Evolutionary conservation across 2,329 filamentous ascomycete genomes (phyloP).

Genomic region (Pestalotiopsis sp.): DNA sequence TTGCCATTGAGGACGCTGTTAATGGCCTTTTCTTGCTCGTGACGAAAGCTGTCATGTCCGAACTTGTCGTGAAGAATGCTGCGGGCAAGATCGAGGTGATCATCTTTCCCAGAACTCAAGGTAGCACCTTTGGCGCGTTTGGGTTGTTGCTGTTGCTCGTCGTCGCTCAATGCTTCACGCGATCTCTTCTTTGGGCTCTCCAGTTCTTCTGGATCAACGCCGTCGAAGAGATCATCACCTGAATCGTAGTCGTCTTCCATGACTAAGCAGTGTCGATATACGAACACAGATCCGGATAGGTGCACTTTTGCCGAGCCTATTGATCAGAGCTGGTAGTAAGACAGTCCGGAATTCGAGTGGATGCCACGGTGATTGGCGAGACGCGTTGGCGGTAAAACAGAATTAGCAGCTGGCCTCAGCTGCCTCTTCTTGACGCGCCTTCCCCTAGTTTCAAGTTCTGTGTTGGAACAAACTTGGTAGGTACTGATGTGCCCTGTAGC

Average conservation of each 20-base stretch:
- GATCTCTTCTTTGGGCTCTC: slow-evolving; percentile 16
- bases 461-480: too few relatives aligned
- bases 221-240: slow-evolving; percentile 36
- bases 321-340: background rate
- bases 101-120: background rate
- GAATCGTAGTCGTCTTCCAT: slow-evolving; percentile 36
- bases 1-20: slow-evolving; percentile 37
- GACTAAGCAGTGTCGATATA: background rate
- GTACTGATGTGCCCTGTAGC: too few relatives aligned
- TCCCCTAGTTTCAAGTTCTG: too few relatives aligned
- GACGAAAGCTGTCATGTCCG: slow-evolving; percentile 41
- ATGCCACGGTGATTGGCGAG: background rate
- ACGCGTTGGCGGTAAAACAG: background rate
- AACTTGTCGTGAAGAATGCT: slow-evolving; percentile 41
- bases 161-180: background rate
- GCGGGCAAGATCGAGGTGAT: slow-evolving; percentile 20
- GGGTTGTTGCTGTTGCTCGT: background rate
- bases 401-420: background rate
- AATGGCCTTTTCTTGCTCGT: slow-evolving; percentile 48
- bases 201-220: slow-evolving; percentile 24
- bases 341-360: background rate
- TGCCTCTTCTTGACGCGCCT: too few relatives aligned
- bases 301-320: background rate
- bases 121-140: background rate
- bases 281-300: background rate